These are phyloP conservation scores for Acacia crassicarpa DNA, from an alignment of 306 rosid species.

Conservation along the genomic window DNA sequence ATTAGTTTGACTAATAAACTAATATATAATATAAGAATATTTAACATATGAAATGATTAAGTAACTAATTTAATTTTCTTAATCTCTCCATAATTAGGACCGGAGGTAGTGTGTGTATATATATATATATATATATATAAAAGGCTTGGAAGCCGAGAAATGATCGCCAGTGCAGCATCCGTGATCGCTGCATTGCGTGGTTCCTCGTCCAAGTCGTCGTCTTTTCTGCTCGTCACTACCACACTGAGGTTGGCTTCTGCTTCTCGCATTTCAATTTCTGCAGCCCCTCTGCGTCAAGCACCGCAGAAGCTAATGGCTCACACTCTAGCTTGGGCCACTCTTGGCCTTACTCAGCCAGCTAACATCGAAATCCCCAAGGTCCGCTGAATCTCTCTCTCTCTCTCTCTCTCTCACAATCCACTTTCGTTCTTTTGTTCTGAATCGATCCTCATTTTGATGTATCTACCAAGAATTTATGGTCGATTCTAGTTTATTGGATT, in stretches of 20 bases:
- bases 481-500: not conserved
- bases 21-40: too few relatives aligned
- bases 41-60: too few relatives aligned
- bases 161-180: constrained; percentile 58
- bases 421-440: not conserved
- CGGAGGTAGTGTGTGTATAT: too few relatives aligned
- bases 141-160: constrained; percentile 29
- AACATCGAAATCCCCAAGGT: constrained; percentile 64
- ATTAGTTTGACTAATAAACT: too few relatives aligned
- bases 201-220: constrained; percentile 38
- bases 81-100: too few relatives aligned
- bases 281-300: constrained; percentile 39
- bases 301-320: constrained; percentile 73
- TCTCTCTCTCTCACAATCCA: not conserved
- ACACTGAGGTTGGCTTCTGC: constrained; percentile 33
- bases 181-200: constrained; percentile 25
- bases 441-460: not conserved
- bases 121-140: too few relatives aligned
- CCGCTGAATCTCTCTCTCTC: not conserved
- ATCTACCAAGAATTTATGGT: not conserved
- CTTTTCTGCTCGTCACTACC: constrained; percentile 43
- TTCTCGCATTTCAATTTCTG: constrained; percentile 40
- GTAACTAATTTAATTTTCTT: too few relatives aligned
- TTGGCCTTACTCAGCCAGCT: constrained; percentile 86
- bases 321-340: constrained; percentile 69